Evolutionary conservation across 2,329 filamentous ascomycete genomes (phyloP).

Genomic region (Aspergillus caelatus): DNA sequence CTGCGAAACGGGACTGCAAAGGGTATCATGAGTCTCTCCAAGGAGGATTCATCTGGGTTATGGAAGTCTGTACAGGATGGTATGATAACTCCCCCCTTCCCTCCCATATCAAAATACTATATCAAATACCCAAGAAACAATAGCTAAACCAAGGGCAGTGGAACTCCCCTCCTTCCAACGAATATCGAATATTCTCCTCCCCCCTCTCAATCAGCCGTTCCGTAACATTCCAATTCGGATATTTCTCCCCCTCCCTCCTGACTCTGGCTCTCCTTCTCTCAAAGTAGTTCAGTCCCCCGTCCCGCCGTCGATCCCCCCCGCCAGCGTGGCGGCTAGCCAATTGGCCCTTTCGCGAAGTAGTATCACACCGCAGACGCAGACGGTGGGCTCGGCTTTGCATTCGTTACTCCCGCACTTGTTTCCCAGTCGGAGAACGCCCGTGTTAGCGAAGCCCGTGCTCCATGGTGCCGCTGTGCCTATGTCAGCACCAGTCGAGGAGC

Average conservation of each 20-base stretch:
- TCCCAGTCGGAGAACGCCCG: conserved; percentile 79
- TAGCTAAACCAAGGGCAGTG: conserved; percentile 51
- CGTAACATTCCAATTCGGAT: conserved; percentile 84
- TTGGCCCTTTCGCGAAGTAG: conserved; percentile 19
- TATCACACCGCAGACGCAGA: conserved; percentile 58
- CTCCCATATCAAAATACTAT: background rate
- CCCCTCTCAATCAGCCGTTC: conserved; percentile 68
- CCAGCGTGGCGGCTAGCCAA: conserved; percentile 30
- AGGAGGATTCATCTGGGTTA: conserved; percentile 77
- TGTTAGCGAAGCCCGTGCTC: conserved; percentile 80
- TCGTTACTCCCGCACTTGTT: conserved; percentile 78
- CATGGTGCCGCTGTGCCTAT: conserved; percentile 87
- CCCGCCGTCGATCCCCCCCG: conserved; percentile 49
- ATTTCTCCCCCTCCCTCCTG: conserved; percentile 74
- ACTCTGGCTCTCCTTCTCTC: conserved; percentile 52
- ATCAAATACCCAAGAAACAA: background rate
- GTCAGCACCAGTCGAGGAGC: conserved; percentile 74
- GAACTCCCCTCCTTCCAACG: conserved; percentile 72
- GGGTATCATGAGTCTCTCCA: conserved; percentile 85
- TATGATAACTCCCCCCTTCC: conserved; percentile 39
- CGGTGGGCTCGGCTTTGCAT: conserved; percentile 77
- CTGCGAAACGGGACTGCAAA: conserved; percentile 85
- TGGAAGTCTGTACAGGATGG: conserved; percentile 80
- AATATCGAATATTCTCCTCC: conserved; percentile 76
- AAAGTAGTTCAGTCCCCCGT: conserved; percentile 77